Conservation (phyloP, 2,329 filamentous ascomycete species). For the Cytospora chrysosperma region DNA sequence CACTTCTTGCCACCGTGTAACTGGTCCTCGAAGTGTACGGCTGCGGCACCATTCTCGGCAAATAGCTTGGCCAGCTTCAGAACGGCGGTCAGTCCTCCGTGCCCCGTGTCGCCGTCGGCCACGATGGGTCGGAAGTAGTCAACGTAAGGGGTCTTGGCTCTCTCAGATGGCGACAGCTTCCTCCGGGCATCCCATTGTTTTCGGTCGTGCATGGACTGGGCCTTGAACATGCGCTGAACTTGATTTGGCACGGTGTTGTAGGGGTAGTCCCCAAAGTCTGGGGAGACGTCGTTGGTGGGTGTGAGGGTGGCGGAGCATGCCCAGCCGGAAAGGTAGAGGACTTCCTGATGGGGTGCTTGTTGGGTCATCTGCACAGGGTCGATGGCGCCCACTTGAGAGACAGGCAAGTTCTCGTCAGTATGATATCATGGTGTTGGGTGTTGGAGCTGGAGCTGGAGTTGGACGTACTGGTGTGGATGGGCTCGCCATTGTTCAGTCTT, state of each 20-base stretch:
- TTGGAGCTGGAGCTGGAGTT: not conserved
- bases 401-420: not conserved
- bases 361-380: constrained; percentile 99
- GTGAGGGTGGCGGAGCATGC: constrained; percentile 93
- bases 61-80: constrained; percentile 97
- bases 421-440: not conserved
- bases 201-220: constrained; percentile 93
- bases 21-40: constrained; percentile 97
- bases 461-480: constrained; percentile 83
- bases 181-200: constrained; percentile 88
- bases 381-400: constrained; percentile 79
- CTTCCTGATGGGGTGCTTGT: constrained; percentile 92
- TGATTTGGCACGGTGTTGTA: constrained; percentile 99
- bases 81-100: constrained; percentile 88
- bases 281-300: constrained; percentile 93
- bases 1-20: constrained; percentile 98
- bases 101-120: constrained; percentile 93
- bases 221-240: constrained; percentile 93
- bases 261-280: constrained; percentile 97
- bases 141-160: constrained; percentile 74
- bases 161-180: constrained; percentile 71
- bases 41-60: constrained; percentile 93
- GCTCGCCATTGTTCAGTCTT: constrained; percentile 73
- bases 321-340: constrained; percentile 96
- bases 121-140: constrained; percentile 95